These are phyloP conservation scores for Dunaliella primolecta DNA, from an alignment of 139 green algal species.

Conservation along the genomic window DNA sequence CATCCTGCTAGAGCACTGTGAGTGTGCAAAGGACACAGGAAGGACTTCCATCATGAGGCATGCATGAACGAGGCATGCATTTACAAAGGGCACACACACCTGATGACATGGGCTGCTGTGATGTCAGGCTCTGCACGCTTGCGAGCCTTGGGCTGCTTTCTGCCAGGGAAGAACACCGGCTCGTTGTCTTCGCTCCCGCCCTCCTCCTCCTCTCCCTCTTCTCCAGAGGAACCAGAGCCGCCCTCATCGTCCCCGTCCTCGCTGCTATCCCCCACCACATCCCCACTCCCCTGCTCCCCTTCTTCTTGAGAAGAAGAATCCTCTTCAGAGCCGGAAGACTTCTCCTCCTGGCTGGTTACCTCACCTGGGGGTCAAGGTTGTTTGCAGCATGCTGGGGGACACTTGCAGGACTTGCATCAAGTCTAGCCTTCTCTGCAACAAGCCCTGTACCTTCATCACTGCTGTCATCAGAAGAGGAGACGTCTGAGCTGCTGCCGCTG, in stretches of 20 bases:
- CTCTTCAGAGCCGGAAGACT: neutral
- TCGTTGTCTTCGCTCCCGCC: neutral
- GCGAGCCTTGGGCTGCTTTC: neutral
- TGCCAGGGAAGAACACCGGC: neutral
- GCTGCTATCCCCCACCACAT: neutral
- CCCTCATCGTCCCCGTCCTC: neutral
- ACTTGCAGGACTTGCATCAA: too few relatives aligned
- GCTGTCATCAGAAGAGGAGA: neutral
- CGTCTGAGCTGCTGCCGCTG: constrained; percentile 10
- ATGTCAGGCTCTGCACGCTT: constrained; percentile 4
- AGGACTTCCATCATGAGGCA: too few relatives aligned
- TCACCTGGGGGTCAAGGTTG: neutral
- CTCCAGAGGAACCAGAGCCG: too few relatives aligned
- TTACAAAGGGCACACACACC: constrained; percentile 12
- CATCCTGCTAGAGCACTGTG: too few relatives aligned
- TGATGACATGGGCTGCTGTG: constrained; percentile 27
- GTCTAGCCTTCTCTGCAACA: too few relatives aligned
- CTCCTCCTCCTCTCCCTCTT: neutral
- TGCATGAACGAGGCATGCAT: too few relatives aligned
- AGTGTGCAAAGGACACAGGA: too few relatives aligned
- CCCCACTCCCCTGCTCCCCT: neutral
- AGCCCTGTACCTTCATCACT: neutral
- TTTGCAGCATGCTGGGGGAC: too few relatives aligned
- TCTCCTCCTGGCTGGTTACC: neutral
- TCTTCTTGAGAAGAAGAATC: neutral